phyloP scores from a whole-genome alignment of 2,329 filamentous ascomycete species.

The Aotearoamyces nothofagi region DNA sequence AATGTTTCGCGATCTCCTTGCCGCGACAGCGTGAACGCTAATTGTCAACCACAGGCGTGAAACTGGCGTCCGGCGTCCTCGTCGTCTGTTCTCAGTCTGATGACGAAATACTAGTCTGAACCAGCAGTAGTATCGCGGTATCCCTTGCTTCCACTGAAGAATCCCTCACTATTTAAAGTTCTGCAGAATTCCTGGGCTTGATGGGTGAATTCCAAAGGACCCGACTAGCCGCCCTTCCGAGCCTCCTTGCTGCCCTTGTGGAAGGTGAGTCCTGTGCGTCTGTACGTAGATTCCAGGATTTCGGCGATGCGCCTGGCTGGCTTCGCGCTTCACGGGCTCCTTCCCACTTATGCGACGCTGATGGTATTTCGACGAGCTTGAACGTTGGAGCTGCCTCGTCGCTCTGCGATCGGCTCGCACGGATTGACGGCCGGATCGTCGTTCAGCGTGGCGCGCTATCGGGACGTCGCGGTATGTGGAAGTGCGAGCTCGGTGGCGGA shows the following conservation, averaged over 20 bases:
- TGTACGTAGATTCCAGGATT: neutral
- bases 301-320: neutral
- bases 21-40: constrained; percentile 3
- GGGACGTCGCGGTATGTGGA: no score
- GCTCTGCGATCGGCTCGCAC: no score
- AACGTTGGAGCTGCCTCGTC: neutral
- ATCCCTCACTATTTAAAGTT: neutral
- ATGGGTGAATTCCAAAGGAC: neutral
- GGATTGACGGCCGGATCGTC: no score
- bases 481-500: no score
- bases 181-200: neutral
- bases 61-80: neutral
- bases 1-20: constrained; percentile 1
- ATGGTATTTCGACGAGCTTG: neutral
- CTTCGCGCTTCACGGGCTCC: neutral
- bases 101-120: constrained; percentile 1
- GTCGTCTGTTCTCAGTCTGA: constrained; percentile 4
- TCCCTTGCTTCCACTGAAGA: constrained; percentile 4
- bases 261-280: neutral
- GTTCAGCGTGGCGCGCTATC: no score
- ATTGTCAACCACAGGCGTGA: neutral
- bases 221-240: no score
- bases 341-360: no score
- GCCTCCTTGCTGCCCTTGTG: neutral
- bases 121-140: neutral